Evolutionary conservation across 352 stramenopile genomes (phyloP).

Genomic region (Stramenopiles sp.): DNA sequence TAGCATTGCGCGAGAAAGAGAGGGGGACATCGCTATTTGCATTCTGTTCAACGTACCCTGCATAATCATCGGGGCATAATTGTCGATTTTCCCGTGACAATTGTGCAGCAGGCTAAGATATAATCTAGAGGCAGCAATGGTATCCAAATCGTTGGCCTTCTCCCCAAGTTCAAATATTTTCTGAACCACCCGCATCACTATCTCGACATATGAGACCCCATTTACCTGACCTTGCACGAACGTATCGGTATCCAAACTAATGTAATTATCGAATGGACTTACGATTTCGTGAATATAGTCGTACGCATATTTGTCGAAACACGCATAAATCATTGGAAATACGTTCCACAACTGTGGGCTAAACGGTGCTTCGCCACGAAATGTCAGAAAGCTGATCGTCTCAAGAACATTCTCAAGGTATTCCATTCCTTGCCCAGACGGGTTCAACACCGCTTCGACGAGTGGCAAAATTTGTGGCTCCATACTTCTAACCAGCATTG

Average conservation of each 20-base stretch:
- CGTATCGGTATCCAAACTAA: conserved; percentile 39
- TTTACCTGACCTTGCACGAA: conserved; percentile 36
- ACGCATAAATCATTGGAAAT: conserved; percentile 85
- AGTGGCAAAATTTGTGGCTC: conserved; percentile 48
- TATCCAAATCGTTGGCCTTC: conserved; percentile 28
- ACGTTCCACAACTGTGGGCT: conserved; percentile 72
- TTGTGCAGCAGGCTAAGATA: conserved; percentile 58
- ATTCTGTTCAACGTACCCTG: conserved; percentile 41
- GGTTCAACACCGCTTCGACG: conserved; percentile 41
- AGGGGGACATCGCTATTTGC: conserved; percentile 30
- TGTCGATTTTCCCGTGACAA: conserved; percentile 42
- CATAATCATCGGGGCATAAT: conserved; percentile 46
- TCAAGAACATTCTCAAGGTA: conserved; percentile 88
- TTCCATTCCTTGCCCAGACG: conserved; percentile 82
- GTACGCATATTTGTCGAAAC: conserved; percentile 81
- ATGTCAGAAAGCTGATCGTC: conserved; percentile 83
- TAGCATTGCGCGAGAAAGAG: conserved; percentile 53
- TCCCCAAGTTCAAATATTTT: conserved; percentile 42
- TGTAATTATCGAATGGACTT: conserved; percentile 85
- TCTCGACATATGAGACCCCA: conserved; percentile 42
- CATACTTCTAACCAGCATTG: conserved; percentile 39
- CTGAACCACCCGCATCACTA: conserved; percentile 53
- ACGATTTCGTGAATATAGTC: conserved; percentile 90
- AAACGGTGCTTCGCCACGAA: conserved; percentile 75
- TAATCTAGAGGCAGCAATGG: conserved; percentile 44